A percentile compares a stretch with the other conserved stretches of the same genome.
Evolutionary conservation across 2,329 filamentous ascomycete species (phyloP).

Genomic region (Curvularia hawaiiensis): DNA sequence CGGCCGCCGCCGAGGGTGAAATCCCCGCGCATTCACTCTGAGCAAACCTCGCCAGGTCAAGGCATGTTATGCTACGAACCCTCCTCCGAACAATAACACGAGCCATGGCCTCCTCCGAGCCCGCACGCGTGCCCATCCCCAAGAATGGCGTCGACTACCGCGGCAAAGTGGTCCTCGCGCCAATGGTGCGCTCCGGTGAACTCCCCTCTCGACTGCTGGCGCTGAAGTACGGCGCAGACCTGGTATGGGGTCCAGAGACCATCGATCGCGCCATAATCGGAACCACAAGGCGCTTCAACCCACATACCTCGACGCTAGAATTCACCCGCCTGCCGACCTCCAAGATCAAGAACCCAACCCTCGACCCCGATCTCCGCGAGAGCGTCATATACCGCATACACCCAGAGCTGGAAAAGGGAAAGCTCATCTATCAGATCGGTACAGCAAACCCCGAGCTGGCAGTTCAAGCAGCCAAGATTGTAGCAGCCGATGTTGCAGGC

Average conservation of each 20-base stretch:
- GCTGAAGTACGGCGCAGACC: conserved; percentile 91
- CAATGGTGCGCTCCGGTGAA: conserved; percentile 98
- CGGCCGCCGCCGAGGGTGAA: conserved; percentile 3
- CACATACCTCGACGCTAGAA: conserved; percentile 78
- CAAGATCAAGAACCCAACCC: conserved; percentile 64
- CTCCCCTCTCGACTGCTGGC: conserved; percentile 86
- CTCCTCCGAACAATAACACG: conserved; percentile 33
- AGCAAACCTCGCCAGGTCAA: conserved; percentile 1
- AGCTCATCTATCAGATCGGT: conserved; percentile 89
- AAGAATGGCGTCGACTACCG: conserved; percentile 90
- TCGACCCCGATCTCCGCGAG: conserved; percentile 58
- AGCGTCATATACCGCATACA: conserved; percentile 85
- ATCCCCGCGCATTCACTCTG: conserved; percentile 5
- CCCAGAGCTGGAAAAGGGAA: conserved; percentile 73
- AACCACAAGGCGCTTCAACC: conserved; percentile 76
- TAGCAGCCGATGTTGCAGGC: conserved; percentile 86
- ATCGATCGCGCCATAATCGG: conserved; percentile 93
- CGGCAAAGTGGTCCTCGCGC: conserved; percentile 90
- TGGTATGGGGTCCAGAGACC: conserved; percentile 98
- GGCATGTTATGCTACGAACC: conserved; percentile 50
- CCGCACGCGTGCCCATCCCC: conserved; percentile 78
- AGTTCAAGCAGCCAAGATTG: conserved; percentile 80
- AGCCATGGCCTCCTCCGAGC: conserved; percentile 38
- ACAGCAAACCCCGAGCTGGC: conserved; percentile 82
- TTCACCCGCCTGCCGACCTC: conserved; percentile 80